Evolutionary conservation across 139 green algal species (phyloP).

Genomic region (Mychonastes homosphaera): DNA sequence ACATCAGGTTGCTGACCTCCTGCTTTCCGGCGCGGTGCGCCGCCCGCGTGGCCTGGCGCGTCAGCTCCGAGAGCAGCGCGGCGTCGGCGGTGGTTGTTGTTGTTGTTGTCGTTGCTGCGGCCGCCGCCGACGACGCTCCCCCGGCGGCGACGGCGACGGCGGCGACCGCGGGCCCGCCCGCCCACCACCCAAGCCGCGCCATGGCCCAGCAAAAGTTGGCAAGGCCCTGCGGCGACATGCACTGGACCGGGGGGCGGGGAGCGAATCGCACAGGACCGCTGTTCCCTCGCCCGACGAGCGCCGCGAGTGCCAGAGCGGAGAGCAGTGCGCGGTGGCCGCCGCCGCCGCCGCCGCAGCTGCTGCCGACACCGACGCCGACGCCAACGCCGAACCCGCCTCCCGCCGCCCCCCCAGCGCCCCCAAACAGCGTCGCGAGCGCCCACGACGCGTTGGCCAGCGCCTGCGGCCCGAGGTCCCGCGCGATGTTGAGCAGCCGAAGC

Average conservation of each 20-base stretch:
- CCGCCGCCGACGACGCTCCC: neutral
- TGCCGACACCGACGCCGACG: neutral
- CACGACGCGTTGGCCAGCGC: constrained; percentile 19
- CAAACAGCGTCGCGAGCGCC: constrained; percentile 13
- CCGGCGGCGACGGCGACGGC: neutral
- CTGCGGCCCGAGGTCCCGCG: constrained; percentile 8
- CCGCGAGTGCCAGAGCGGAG: no score
- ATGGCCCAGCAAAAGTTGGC: constrained; percentile 15
- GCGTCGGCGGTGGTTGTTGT: neutral
- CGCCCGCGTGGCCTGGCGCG: neutral
- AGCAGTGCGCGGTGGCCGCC: no score
- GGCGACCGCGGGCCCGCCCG: neutral
- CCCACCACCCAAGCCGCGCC: neutral
- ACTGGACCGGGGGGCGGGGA: no score
- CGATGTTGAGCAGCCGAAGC: constrained; percentile 3
- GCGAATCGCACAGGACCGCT: no score
- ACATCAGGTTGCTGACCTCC: constrained; percentile 21
- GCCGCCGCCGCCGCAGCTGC: neutral
- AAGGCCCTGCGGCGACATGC: constrained; percentile 14
- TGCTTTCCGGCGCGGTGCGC: neutral
- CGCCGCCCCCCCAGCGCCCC: constrained; percentile 2
- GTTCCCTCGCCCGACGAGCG: no score
- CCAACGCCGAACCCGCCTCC: no score
- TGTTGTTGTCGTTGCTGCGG: neutral
- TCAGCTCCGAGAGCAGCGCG: neutral